Evolutionary conservation across 805 yeast genomes (phyloP).

Genomic region (Hanseniaspora taiwanica): DNA sequence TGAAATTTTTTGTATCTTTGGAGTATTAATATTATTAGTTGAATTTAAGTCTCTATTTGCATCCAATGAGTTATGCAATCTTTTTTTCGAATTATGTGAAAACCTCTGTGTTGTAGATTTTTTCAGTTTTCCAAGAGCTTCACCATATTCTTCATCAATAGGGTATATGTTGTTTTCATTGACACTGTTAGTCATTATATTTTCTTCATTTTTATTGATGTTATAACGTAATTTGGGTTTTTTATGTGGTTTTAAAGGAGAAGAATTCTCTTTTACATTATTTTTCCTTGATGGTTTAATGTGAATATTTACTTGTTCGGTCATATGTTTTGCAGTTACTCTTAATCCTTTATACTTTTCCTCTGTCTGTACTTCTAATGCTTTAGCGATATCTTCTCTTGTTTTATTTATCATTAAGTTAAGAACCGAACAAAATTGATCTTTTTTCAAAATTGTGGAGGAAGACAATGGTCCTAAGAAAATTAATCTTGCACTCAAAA

Average conservation of each 20-base stretch:
- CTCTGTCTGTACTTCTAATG: conserved; percentile 3
- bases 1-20: too few relatives aligned
- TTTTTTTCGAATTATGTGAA: too few relatives aligned
- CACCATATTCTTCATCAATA: background rate
- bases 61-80: too few relatives aligned
- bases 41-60: too few relatives aligned
- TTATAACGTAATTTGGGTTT: background rate
- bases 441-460: conserved; percentile 17
- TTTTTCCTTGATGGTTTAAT: conserved; percentile 2
- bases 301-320: conserved; percentile 2
- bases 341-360: conserved; percentile 6
- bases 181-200: background rate
- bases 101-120: too few relatives aligned
- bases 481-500: conserved; percentile 22
- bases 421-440: conserved; percentile 19
- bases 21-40: too few relatives aligned
- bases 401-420: conserved; percentile 18
- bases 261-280: background rate
- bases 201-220: background rate
- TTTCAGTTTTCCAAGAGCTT: background rate
- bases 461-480: conserved; percentile 23
- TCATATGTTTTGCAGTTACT: conserved; percentile 5
- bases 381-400: conserved; percentile 10
- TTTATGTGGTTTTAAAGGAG: background rate
- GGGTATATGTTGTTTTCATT: background rate